These are phyloP conservation scores for Ceratocystis destructans DNA, from an alignment of 2,329 filamentous ascomycete genomes.

Conservation along the genomic window DNA sequence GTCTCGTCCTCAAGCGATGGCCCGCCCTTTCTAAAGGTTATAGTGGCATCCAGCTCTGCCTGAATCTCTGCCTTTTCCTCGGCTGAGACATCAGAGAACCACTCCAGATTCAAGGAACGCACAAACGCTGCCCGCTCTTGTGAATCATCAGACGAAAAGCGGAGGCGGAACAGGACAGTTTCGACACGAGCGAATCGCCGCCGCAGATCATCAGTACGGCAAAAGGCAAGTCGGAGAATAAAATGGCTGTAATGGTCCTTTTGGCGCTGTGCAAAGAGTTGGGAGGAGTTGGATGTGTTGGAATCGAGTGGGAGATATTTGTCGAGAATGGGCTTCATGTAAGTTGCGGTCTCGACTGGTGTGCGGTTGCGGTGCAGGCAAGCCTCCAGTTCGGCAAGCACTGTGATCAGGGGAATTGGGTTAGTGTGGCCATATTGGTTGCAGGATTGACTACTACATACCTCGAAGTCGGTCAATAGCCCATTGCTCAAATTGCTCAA, in stretches of 20 bases:
- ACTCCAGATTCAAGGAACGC: conserved; percentile 61
- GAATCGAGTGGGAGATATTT: conserved; percentile 74
- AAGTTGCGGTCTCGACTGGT: conserved; percentile 62
- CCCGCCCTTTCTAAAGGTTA: conserved; percentile 28
- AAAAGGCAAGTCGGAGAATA: conserved; percentile 85
- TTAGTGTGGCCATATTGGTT: no score
- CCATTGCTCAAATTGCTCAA: conserved; percentile 98
- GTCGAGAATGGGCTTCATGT: conserved; percentile 75
- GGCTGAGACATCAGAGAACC: conserved; percentile 75
- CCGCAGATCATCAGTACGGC: conserved; percentile 78
- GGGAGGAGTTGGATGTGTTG: conserved; percentile 50
- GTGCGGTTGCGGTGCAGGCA: conserved; percentile 89
- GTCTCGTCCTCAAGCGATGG: conserved; percentile 55
- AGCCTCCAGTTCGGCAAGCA: conserved; percentile 78
- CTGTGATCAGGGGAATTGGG: conserved; percentile 29
- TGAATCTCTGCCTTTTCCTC: conserved; percentile 58
- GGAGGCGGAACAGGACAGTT: conserved; percentile 73
- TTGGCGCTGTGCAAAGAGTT: conserved; percentile 59
- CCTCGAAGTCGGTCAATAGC: conserved; percentile 81
- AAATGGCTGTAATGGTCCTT: conserved; percentile 98
- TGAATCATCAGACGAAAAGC: conserved; percentile 63
- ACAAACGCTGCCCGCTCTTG: conserved; percentile 66
- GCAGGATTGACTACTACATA: conserved; percentile 27
- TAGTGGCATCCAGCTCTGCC: conserved; percentile 38
- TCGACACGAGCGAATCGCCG: conserved; percentile 77